phyloP scores from a whole-genome alignment of 1,139 yeast genomes.

The Taphrina deformans region DNA sequence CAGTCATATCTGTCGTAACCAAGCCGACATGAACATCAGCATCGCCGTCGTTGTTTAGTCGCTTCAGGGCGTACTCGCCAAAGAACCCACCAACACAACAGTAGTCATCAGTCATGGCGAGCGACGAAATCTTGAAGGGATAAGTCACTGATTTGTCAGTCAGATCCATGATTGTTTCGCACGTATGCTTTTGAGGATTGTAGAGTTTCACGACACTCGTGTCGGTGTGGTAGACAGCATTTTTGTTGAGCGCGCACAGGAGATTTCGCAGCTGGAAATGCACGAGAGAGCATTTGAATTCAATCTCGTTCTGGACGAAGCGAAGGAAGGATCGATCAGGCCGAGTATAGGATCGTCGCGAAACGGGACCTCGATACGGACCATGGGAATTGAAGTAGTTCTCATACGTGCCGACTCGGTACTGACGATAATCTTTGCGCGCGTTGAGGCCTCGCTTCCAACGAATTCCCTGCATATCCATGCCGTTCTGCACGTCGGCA shows the following conservation, averaged over 20 bases:
- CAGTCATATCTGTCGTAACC: constrained; percentile 53
- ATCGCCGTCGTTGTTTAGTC: constrained; percentile 44
- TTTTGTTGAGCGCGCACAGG: constrained; percentile 50
- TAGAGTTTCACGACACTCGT: constrained; percentile 43
- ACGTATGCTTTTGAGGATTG: constrained; percentile 40
- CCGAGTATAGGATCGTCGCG: neutral
- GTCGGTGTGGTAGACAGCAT: constrained; percentile 46
- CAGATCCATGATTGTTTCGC: constrained; percentile 1
- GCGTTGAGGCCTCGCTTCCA: constrained; percentile 37
- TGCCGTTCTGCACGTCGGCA: constrained; percentile 11
- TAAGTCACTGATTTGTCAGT: neutral
- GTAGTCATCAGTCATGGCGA: constrained; percentile 51
- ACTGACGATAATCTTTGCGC: constrained; percentile 8
- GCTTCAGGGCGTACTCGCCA: constrained; percentile 54
- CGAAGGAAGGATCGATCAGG: constrained; percentile 3
- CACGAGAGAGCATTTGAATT: constrained; percentile 44
- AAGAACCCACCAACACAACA: constrained; percentile 59
- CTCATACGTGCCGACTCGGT: constrained; percentile 8
- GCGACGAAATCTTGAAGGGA: constrained; percentile 52
- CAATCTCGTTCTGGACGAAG: constrained; percentile 14
- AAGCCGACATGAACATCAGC: constrained; percentile 42
- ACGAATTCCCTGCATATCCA: constrained; percentile 38
- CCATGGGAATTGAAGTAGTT: constrained; percentile 19
- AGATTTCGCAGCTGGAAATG: constrained; percentile 62
- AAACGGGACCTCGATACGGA: constrained; percentile 2